These are phyloP conservation scores for Tricholomella constricta DNA, from an alignment of 768 basidiomycete genomes.

Conservation along the genomic window DNA sequence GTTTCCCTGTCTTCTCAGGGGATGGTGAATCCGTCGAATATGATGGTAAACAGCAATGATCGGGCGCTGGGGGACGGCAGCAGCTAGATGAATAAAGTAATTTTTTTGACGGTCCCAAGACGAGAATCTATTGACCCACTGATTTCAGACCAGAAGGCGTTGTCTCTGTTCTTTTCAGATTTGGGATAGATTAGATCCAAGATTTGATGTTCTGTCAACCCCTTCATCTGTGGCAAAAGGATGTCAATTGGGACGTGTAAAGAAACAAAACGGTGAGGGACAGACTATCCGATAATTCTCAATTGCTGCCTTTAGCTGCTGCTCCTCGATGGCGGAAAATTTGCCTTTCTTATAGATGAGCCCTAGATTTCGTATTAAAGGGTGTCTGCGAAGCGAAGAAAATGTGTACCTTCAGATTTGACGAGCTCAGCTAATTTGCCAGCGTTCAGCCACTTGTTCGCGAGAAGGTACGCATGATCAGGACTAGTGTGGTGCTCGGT, in stretches of 20 bases:
- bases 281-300: constrained; percentile 61
- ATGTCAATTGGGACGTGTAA: constrained; percentile 5
- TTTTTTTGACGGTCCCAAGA: not conserved
- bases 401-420: constrained; percentile 57
- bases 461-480: constrained; percentile 68
- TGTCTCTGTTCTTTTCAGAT: constrained; percentile 58
- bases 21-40: constrained; percentile 70
- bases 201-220: constrained; percentile 57
- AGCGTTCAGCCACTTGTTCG: constrained; percentile 79
- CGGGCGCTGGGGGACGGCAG: constrained; percentile 72
- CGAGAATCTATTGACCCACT: constrained; percentile 46
- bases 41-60: constrained; percentile 86
- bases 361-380: constrained; percentile 41
- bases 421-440: constrained; percentile 69
- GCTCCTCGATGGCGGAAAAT: constrained; percentile 78
- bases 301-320: constrained; percentile 64
- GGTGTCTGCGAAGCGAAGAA: not conserved
- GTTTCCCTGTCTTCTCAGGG: constrained; percentile 65
- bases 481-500: constrained; percentile 44
- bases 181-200: constrained; percentile 69
- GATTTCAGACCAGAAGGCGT: constrained; percentile 78
- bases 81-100: constrained; percentile 43
- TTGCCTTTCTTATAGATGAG: constrained; percentile 89
- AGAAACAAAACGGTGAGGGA: not conserved
- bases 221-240: constrained; percentile 41